A percentile compares a stretch with the other conserved stretches of the same genome.
These are phyloP conservation scores for Kalanchoe fedtschenkoi DNA, from an alignment of 164 flowering plant genomes.

Conservation along the genomic window DNA sequence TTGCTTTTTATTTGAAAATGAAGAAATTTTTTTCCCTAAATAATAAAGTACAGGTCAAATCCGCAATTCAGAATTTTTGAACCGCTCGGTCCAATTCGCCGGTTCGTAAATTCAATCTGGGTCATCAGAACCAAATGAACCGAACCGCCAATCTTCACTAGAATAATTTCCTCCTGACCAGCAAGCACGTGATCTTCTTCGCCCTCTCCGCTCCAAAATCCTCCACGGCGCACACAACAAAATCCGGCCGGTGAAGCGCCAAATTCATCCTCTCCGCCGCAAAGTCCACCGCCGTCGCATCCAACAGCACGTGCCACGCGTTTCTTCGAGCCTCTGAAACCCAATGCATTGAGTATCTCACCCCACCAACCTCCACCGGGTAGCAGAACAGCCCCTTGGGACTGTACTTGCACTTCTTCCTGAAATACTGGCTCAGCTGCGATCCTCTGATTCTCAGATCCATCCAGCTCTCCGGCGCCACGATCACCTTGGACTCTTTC, in stretches of 20 bases:
- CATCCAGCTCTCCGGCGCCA: slow-evolving; percentile 14
- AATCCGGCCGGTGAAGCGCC: slow-evolving; percentile 17
- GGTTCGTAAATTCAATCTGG: too few species aligned
- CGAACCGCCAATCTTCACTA: not conserved
- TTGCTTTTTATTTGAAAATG: too few species aligned
- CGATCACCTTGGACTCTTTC: slow-evolving; percentile 7
- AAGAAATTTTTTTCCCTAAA: too few species aligned
- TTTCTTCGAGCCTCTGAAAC: slow-evolving; percentile 15
- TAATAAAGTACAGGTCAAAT: too few species aligned
- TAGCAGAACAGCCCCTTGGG: slow-evolving; percentile 14
- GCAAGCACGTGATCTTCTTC: slow-evolving; percentile 11
- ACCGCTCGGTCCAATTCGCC: too few species aligned
- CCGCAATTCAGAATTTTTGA: too few species aligned
- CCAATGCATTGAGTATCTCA: slow-evolving; percentile 15
- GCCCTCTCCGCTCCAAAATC: not conserved
- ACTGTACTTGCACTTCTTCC: slow-evolving; percentile 13
- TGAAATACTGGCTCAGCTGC: slow-evolving; percentile 14
- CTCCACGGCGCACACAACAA: slow-evolving; percentile 12
- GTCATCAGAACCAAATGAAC: too few species aligned
- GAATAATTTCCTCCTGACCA: slow-evolving; percentile 12
- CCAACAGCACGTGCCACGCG: slow-evolving; percentile 14
- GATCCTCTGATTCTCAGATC: slow-evolving; percentile 15
- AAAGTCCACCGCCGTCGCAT: slow-evolving; percentile 8
- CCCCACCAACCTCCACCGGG: slow-evolving; percentile 7
- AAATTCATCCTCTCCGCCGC: slow-evolving; percentile 5